phyloP scores from a whole-genome alignment of 2,329 filamentous ascomycete species.

The Aspergillus fumigatiaffinis region DNA sequence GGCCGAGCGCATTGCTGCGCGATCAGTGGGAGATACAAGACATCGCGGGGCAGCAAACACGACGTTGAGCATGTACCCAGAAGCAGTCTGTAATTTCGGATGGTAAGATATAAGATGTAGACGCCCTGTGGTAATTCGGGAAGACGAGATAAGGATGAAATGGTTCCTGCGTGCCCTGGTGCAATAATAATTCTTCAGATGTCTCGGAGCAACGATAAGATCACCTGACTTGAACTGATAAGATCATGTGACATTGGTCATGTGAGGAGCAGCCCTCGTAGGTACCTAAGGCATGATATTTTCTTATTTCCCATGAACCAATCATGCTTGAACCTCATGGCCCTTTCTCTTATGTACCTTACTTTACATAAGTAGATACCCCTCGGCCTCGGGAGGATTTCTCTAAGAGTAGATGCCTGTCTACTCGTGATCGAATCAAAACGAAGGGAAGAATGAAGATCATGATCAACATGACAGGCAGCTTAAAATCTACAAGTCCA shows the following conservation, averaged over 20 bases:
- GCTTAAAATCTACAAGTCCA: background rate
- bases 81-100: background rate
- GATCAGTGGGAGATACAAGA: constrained; percentile 12
- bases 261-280: background rate
- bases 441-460: no score
- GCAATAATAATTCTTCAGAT: background rate
- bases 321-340: no score
- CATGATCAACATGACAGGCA: background rate
- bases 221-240: background rate
- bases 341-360: no score
- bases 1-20: constrained; percentile 23
- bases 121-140: background rate
- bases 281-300: no score
- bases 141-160: background rate
- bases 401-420: no score
- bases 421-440: no score
- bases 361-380: no score
- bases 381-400: no score
- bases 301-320: no score
- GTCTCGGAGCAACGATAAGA: background rate
- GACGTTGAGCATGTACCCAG: constrained; percentile 13
- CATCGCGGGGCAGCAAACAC: constrained; percentile 9
- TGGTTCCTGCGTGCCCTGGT: background rate
- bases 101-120: background rate
- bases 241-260: background rate